phyloP scores from a whole-genome alignment of 176 grass and related monocot genomes.

The Chrysopogon serrulatus region DNA sequence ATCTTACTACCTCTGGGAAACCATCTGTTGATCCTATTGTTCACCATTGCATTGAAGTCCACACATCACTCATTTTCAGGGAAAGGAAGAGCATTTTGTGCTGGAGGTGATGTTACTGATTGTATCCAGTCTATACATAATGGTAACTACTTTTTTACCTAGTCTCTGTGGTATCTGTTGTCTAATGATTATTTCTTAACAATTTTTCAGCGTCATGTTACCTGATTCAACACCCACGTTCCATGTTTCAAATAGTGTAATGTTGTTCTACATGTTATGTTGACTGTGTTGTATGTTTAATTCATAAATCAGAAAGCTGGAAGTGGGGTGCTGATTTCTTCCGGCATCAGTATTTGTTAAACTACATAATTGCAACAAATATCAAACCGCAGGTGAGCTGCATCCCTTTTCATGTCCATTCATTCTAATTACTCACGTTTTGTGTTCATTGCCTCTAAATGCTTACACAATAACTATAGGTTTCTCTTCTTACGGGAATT shows the following conservation, averaged over 20 bases:
- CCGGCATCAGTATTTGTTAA: constrained; percentile 59
- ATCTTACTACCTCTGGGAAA: no score
- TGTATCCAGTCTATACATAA: constrained; percentile 35
- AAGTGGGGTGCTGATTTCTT: constrained; percentile 73
- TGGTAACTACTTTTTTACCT: constrained; percentile 36
- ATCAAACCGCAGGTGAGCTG: constrained; percentile 76
- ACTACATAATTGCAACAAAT: constrained; percentile 86
- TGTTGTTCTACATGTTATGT: neutral
- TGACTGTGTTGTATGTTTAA: constrained; percentile 10
- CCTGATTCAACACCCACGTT: neutral
- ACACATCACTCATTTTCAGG: no score
- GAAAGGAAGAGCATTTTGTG: no score
- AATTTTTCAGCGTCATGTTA: neutral
- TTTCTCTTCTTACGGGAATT: constrained; percentile 87
- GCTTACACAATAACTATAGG: constrained; percentile 35
- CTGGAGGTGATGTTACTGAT: constrained; percentile 71
- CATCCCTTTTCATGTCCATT: constrained; percentile 16
- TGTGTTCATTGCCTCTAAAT: neutral
- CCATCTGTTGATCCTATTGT: no score
- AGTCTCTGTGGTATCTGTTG: neutral
- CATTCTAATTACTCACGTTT: neutral
- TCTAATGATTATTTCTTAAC: neutral
- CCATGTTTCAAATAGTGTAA: neutral
- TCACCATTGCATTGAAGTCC: no score
- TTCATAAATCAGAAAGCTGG: constrained; percentile 63